Percentiles rank a stretch among this genome's conserved stretches.
Evolutionary conservation across 2,329 filamentous ascomycete genomes (phyloP).

Genomic region (Mariannaea sp.): DNA sequence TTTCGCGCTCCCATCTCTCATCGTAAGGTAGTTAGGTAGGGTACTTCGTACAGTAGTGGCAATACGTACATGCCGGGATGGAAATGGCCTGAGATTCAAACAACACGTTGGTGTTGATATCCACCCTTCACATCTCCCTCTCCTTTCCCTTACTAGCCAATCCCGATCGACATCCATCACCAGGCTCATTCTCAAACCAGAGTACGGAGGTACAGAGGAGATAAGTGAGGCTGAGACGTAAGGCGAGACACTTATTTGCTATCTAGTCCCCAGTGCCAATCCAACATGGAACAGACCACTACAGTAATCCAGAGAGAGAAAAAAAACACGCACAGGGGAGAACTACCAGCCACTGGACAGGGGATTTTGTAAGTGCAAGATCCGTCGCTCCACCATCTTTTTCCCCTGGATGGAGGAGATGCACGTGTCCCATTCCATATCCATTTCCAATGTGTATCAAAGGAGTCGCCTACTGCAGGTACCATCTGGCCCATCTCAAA

Average conservation of each 20-base stretch:
- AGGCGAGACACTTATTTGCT: background rate
- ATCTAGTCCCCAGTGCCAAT: too few relatives aligned
- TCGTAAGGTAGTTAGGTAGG: too few relatives aligned
- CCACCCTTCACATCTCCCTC: slow-evolving; percentile 3
- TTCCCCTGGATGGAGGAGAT: background rate
- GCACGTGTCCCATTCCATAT: slow-evolving; percentile 26
- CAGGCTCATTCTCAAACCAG: background rate
- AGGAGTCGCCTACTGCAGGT: slow-evolving; percentile 33
- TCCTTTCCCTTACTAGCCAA: background rate
- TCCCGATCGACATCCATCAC: background rate
- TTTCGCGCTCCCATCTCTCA: too few relatives aligned
- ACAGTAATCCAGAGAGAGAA: background rate
- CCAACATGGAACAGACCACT: slow-evolving; percentile 1
- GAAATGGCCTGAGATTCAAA: slow-evolving; percentile 24
- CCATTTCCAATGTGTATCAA: too few relatives aligned
- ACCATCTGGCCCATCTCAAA: slow-evolving; percentile 34
- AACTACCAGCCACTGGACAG: too few relatives aligned
- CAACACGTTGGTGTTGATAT: slow-evolving; percentile 10
- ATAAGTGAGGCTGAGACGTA: background rate
- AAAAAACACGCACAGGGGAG: too few relatives aligned
- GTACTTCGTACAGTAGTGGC: too few relatives aligned
- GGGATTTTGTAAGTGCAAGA: too few relatives aligned
- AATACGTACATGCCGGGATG: too few relatives aligned
- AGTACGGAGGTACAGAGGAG: background rate
- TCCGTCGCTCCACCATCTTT: too few relatives aligned